phyloP scores from a whole-genome alignment of 371 early-diverging fungal species.

The Syncephalastrum racemosum region DNA sequence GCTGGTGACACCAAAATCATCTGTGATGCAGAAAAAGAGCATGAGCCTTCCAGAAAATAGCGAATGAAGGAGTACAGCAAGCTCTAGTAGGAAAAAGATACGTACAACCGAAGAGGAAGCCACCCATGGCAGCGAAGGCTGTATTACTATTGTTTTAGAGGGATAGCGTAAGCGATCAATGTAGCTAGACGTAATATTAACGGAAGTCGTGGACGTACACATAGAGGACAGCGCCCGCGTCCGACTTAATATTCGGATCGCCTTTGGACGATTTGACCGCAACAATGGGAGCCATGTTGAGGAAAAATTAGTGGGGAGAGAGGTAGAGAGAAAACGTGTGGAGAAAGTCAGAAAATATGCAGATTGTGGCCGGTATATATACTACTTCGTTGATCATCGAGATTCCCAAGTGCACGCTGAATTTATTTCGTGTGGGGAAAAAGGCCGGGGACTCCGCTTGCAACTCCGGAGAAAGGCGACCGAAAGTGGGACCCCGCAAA shows the following conservation, averaged over 20 bases:
- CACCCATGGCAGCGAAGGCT: conserved; percentile 37
- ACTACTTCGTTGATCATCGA: too few relatives aligned
- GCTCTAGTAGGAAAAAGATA: not conserved
- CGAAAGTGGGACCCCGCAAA: too few relatives aligned
- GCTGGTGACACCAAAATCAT: conserved; percentile 41
- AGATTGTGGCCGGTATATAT: too few relatives aligned
- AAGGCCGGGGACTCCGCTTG: too few relatives aligned
- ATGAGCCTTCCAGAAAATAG: too few relatives aligned
- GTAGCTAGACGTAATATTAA: not conserved
- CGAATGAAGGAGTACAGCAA: too few relatives aligned
- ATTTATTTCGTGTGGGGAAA: too few relatives aligned
- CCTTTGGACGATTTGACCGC: conserved; percentile 18
- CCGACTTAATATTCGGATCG: conserved; percentile 31
- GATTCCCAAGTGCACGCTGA: too few relatives aligned
- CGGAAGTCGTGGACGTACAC: conserved; percentile 13
- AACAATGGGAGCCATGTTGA: conserved; percentile 26
- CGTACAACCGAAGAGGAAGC: conserved; percentile 40
- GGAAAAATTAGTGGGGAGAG: not conserved
- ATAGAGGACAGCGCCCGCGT: conserved; percentile 28
- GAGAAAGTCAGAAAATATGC: too few relatives aligned
- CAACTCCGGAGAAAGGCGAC: too few relatives aligned
- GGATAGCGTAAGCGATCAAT: conserved; percentile 1
- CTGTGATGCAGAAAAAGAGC: conserved; percentile 7
- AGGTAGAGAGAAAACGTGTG: not conserved
- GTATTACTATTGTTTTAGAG: conserved; percentile 20